These are phyloP conservation scores for Fusarium torreyae DNA, from an alignment of 2,329 filamentous ascomycete genomes.

Conservation along the genomic window DNA sequence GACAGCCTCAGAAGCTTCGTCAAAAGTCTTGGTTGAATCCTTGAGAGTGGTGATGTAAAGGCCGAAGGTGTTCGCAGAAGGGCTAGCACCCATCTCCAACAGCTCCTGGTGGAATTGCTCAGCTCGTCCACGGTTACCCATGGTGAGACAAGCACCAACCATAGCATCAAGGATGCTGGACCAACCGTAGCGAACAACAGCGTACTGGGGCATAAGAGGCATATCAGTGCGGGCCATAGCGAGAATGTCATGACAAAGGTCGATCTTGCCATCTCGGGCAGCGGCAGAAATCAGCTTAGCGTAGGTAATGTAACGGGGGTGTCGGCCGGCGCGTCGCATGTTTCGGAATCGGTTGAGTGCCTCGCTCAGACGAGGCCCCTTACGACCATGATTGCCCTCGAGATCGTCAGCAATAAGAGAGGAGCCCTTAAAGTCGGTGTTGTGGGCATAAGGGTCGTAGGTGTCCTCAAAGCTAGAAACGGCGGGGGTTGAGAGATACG, in stretches of 20 bases:
- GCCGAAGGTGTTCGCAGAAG: constrained; percentile 97
- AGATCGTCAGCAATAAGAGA: constrained; percentile 91
- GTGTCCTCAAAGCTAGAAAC: constrained; percentile 81
- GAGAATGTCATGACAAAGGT: constrained; percentile 87
- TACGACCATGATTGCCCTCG: constrained; percentile 82
- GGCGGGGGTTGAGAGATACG: constrained; percentile 69
- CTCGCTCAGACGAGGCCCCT: constrained; percentile 82
- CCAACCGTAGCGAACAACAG: constrained; percentile 94
- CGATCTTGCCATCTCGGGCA: constrained; percentile 86
- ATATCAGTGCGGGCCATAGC: constrained; percentile 92
- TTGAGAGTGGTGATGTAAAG: constrained; percentile 99
- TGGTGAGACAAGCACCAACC: constrained; percentile 90
- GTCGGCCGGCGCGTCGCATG: constrained; percentile 91
- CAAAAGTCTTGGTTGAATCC: constrained; percentile 96
- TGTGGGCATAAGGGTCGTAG: constrained; percentile 91
- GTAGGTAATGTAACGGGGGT: constrained; percentile 96
- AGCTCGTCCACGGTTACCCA: constrained; percentile 85
- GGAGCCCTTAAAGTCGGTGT: constrained; percentile 94
- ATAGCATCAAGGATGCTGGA: constrained; percentile 96
- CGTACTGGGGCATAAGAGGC: constrained; percentile 86
- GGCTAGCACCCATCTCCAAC: constrained; percentile 88
- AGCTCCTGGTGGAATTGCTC: constrained; percentile 93
- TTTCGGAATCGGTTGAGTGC: constrained; percentile 89
- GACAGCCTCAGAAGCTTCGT: constrained; percentile 95
- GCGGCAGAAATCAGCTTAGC: constrained; percentile 94